Conservation (phyloP, 129 eudicot genomes). For the Artemisia argyi region DNA sequence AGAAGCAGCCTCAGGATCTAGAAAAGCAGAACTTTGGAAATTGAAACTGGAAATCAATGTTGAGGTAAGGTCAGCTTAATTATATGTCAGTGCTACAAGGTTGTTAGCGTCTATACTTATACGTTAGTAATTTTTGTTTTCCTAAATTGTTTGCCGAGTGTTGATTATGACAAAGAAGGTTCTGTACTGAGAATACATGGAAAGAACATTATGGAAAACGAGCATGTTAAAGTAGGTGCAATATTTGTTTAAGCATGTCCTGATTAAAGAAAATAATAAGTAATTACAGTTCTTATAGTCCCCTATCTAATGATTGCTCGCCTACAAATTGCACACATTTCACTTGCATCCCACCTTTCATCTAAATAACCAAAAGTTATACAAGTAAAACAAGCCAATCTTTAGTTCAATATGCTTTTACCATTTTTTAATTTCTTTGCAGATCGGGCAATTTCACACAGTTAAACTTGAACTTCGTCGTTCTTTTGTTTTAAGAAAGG, state of each 20-base stretch:
- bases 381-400: too few species aligned
- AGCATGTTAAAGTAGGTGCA: conserved; percentile 75
- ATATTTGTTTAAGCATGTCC: background rate
- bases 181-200: conserved; percentile 81
- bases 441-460: conserved; percentile 97
- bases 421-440: conserved; percentile 17
- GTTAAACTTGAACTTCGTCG: conserved; percentile 84
- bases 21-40: conserved; percentile 88
- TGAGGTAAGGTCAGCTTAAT: conserved; percentile 59
- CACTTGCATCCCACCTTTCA: background rate
- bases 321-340: background rate
- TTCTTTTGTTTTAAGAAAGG: conserved; percentile 91
- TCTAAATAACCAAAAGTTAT: background rate
- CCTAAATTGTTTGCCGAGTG: conserved; percentile 42
- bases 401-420: conserved; percentile 11
- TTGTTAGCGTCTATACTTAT: background rate
- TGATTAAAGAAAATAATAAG: conserved; percentile 11
- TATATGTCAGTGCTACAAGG: background rate
- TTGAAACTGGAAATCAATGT: conserved; percentile 84
- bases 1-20: conserved; percentile 88
- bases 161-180: conserved; percentile 96
- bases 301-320: background rate
- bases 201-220: conserved; percentile 83
- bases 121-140: background rate
- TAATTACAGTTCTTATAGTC: background rate